Conservation (phyloP, 2,329 filamentous ascomycete genomes). For the Mycosphaerella sp. region DNA sequence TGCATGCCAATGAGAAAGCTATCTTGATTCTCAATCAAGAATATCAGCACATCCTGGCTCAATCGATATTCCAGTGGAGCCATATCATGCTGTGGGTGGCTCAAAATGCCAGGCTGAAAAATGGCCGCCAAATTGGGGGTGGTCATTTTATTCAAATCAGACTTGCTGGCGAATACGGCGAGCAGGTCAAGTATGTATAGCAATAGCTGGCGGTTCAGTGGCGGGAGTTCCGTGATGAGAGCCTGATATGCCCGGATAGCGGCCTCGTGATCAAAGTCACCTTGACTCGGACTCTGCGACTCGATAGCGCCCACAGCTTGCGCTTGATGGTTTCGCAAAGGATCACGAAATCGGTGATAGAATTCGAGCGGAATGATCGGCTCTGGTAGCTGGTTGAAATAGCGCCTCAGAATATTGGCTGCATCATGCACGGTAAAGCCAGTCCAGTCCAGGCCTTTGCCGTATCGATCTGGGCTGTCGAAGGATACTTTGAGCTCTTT, state of each 20-base stretch:
- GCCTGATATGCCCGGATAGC: slow-evolving; percentile 81
- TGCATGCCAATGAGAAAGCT: slow-evolving; percentile 98
- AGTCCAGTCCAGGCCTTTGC: slow-evolving; percentile 93
- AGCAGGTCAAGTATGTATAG: slow-evolving; percentile 94
- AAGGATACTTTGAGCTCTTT: slow-evolving; percentile 91
- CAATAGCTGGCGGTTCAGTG: slow-evolving; percentile 85
- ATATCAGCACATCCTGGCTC: slow-evolving; percentile 95
- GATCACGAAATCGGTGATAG: slow-evolving; percentile 85
- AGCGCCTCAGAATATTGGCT: slow-evolving; percentile 88
- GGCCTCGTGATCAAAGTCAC: slow-evolving; percentile 64
- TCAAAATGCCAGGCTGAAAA: slow-evolving; percentile 93
- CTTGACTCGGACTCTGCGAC: slow-evolving; percentile 57
- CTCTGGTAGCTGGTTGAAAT: slow-evolving; percentile 92
- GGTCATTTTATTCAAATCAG: slow-evolving; percentile 94
- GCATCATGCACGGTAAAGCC: slow-evolving; percentile 98
- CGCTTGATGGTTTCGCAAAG: slow-evolving; percentile 62
- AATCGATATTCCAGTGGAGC: slow-evolving; percentile 86
- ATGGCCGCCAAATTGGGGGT: slow-evolving; percentile 92
- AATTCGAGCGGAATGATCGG: slow-evolving; percentile 92
- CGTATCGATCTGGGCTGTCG: slow-evolving; percentile 90
- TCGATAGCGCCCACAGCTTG: slow-evolving; percentile 65
- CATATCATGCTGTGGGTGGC: slow-evolving; percentile 93
- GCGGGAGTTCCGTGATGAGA: slow-evolving; percentile 86
- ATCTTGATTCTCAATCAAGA: slow-evolving; percentile 96
- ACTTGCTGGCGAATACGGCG: slow-evolving; percentile 94